A percentile compares a stretch with the other conserved stretches of the same genome.
Conservation (phyloP, 495 filamentous ascomycete genomes). For the Tetracladium setigerum region DNA sequence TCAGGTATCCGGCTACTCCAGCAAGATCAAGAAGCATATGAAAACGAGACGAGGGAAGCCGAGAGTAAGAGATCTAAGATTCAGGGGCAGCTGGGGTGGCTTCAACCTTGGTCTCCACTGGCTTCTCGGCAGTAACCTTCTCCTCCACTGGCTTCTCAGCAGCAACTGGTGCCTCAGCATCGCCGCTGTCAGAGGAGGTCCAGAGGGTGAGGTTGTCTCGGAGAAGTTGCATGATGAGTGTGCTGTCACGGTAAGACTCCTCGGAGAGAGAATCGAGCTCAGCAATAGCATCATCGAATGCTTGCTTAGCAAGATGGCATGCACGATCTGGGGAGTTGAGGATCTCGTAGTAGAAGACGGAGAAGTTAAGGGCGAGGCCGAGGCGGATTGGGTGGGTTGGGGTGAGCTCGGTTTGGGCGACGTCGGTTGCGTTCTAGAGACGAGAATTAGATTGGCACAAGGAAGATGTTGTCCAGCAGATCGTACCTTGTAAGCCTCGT, state of each 20-base stretch:
- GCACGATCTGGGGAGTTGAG: conserved; percentile 97
- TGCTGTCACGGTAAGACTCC: conserved; percentile 99
- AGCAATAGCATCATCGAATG: conserved; percentile 98
- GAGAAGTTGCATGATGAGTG: conserved; percentile 99
- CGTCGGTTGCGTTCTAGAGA: conserved; percentile 86
- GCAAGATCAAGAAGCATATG: conserved; percentile 25
- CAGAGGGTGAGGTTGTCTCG: conserved; percentile 99
- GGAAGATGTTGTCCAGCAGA: background rate
- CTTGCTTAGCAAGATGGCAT: conserved; percentile 98
- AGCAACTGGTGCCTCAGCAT: conserved; percentile 68
- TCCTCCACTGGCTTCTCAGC: conserved; percentile 43
- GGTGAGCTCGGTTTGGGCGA: conserved; percentile 93
- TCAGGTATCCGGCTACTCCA: conserved; percentile 21
- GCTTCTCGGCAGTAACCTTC: conserved; percentile 41
- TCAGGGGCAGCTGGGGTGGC: conserved; percentile 23
- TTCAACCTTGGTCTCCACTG: conserved; percentile 33
- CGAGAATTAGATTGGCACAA: background rate
- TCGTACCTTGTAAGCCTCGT: conserved; percentile 96
- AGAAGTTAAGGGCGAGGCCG: conserved; percentile 98
- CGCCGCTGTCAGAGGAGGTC: conserved; percentile 91
- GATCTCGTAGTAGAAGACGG: conserved; percentile 99
- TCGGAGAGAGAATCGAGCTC: conserved; percentile 98
- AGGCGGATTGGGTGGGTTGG: conserved; percentile 98
- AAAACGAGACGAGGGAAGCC: conserved; percentile 23
- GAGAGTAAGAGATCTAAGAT: conserved; percentile 24